phyloP scores from a whole-genome alignment of 257 asterid genomes.

The Ophiorrhiza pumila region DNA sequence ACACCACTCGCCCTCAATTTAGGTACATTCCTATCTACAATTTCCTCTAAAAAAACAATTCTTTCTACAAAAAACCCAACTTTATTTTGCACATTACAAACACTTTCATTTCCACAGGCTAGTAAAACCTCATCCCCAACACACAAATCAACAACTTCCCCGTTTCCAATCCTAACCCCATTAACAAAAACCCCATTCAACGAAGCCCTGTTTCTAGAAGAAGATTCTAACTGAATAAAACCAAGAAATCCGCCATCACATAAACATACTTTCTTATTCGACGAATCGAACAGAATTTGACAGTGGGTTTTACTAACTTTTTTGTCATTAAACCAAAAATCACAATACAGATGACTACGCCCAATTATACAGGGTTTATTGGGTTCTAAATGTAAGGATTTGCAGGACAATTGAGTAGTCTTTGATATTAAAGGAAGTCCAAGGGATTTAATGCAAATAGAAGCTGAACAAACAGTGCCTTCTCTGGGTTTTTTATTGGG shows the following conservation, averaged over 20 bases:
- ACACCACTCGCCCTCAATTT: slow-evolving; percentile 17
- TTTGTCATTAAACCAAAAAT: slow-evolving; percentile 48
- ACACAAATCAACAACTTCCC: slow-evolving; percentile 46
- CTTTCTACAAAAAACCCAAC: slow-evolving; percentile 65
- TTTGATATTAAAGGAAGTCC: slow-evolving; percentile 54
- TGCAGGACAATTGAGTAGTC: slow-evolving; percentile 34
- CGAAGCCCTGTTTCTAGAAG: slow-evolving; percentile 45
- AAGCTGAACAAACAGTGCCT: slow-evolving; percentile 35
- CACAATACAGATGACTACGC: slow-evolving; percentile 47
- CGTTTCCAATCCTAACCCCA: slow-evolving; percentile 40
- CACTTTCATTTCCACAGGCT: slow-evolving; percentile 39
- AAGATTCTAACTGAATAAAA: slow-evolving; percentile 26
- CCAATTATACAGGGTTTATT: slow-evolving; percentile 60
- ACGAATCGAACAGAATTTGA: slow-evolving; percentile 58
- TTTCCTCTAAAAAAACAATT: slow-evolving; percentile 46
- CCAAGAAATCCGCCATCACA: slow-evolving; percentile 55
- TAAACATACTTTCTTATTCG: slow-evolving; percentile 43
- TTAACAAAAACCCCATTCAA: slow-evolving; percentile 69
- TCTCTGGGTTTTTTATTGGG: slow-evolving; percentile 39
- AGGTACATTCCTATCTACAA: slow-evolving; percentile 34
- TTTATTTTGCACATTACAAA: slow-evolving; percentile 30
- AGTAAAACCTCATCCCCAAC: slow-evolving; percentile 72
- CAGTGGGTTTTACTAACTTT: slow-evolving; percentile 68
- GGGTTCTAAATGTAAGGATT: slow-evolving; percentile 51
- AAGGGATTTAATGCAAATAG: slow-evolving; percentile 42